phyloP scores from a whole-genome alignment of 306 rosid genomes.

The Trifolium repens region DNA sequence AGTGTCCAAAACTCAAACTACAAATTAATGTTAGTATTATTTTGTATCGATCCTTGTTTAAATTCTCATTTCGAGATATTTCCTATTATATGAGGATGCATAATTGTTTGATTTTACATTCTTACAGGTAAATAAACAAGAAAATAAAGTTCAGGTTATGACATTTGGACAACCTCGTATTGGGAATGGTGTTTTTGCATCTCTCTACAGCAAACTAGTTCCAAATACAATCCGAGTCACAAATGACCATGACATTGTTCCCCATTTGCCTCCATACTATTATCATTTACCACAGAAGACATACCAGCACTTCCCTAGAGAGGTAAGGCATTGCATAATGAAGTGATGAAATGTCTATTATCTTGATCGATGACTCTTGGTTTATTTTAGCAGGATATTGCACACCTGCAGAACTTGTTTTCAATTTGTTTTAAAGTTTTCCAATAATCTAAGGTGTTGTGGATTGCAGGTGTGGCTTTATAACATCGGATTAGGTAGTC shows the following conservation, averaged over 20 bases:
- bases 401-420: conserved; percentile 29
- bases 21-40: conserved; percentile 7
- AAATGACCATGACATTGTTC: conserved; percentile 80
- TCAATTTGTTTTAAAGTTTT: conserved; percentile 35
- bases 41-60: background rate
- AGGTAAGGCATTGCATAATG: conserved; percentile 58
- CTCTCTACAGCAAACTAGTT: conserved; percentile 60
- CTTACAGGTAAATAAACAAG: conserved; percentile 70
- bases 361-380: background rate
- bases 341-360: conserved; percentile 32
- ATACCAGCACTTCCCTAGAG: conserved; percentile 93
- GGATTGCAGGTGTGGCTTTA: conserved; percentile 89
- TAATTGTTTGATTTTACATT: conserved; percentile 31
- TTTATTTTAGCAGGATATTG: background rate
- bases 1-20: conserved; percentile 14
- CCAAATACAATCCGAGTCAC: conserved; percentile 85
- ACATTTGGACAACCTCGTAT: conserved; percentile 99
- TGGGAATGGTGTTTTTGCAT: conserved; percentile 89
- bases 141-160: conserved; percentile 72
- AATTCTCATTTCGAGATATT: conserved; percentile 8
- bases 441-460: conserved; percentile 37
- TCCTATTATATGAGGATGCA: conserved; percentile 4
- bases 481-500: conserved; percentile 73
- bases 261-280: conserved; percentile 98
- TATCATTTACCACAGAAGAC: conserved; percentile 81